phyloP scores from a whole-genome alignment of 805 yeast genomes.

The Helenozyma baotianmanensis region DNA sequence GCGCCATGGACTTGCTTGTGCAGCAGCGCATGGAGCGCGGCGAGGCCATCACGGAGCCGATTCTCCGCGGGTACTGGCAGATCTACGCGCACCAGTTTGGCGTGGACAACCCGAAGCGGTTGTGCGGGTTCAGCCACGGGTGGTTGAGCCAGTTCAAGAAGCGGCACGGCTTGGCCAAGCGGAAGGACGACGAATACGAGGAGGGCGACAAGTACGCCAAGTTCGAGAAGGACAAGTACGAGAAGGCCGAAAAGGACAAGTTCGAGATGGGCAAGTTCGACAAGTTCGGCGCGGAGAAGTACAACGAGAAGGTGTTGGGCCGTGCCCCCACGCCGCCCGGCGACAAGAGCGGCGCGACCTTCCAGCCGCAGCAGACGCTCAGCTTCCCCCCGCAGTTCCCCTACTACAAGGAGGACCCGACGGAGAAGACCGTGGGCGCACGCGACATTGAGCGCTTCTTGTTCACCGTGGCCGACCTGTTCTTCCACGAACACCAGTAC shows the following conservation, averaged over 20 bases:
- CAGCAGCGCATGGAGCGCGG: conserved; percentile 38
- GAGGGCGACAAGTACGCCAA: no score
- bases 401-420: conserved; percentile 4
- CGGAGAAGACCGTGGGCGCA: conserved; percentile 3
- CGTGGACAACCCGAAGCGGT: conserved; percentile 56
- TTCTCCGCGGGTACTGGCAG: conserved; percentile 54
- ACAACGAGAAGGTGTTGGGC: not conserved
- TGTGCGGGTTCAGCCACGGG: conserved; percentile 54
- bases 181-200: not conserved
- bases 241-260: no score
- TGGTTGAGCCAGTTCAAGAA: conserved; percentile 61
- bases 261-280: not conserved
- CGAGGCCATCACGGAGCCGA: conserved; percentile 50
- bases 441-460: conserved; percentile 37
- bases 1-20: conserved; percentile 55
- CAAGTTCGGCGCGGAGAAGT: not conserved
- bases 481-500: conserved; percentile 36
- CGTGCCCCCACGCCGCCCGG: not conserved
- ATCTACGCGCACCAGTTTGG: conserved; percentile 51
- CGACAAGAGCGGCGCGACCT: not conserved
- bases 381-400: conserved; percentile 7
- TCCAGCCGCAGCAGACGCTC: conserved; percentile 8
- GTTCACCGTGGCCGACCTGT: conserved; percentile 38
- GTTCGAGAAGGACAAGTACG: no score
- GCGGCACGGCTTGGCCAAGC: conserved; percentile 42